Conservation (phyloP, 1,139 yeast species). For the Meyerozyma athensensis region DNA sequence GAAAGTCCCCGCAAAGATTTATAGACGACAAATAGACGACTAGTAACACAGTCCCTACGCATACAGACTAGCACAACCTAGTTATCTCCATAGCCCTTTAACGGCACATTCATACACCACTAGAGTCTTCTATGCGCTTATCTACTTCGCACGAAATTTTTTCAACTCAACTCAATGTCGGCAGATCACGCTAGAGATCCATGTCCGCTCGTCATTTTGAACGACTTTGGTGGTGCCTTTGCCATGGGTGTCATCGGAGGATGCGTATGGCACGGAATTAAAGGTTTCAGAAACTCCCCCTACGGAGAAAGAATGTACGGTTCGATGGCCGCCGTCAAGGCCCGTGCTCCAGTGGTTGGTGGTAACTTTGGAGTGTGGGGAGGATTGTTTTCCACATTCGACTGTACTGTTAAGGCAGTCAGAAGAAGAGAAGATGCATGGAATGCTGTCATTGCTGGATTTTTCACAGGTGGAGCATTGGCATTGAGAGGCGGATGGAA, state of each 20-base stretch:
- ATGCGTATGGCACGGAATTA: conserved; percentile 97
- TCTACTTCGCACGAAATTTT: neutral
- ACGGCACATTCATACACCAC: too few species aligned
- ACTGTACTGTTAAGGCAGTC: conserved; percentile 91
- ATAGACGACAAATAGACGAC: too few species aligned
- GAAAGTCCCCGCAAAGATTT: too few species aligned
- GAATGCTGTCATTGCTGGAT: conserved; percentile 97
- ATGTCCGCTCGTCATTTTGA: conserved; percentile 92
- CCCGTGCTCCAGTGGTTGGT: conserved; percentile 97
- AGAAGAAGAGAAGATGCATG: conserved; percentile 98
- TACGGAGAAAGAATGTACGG: conserved; percentile 92
- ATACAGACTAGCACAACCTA: too few species aligned
- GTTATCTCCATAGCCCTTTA: too few species aligned
- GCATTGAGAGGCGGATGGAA: conserved; percentile 99
- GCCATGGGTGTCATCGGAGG: conserved; percentile 99
- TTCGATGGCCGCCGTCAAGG: conserved; percentile 83
- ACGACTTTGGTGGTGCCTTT: conserved; percentile 98
- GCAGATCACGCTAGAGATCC: conserved; percentile 99
- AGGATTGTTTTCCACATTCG: conserved; percentile 92
- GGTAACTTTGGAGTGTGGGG: conserved; percentile 99
- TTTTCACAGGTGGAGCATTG: conserved; percentile 95
- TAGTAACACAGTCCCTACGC: too few species aligned
- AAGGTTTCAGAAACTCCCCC: conserved; percentile 98
- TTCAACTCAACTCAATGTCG: conserved; percentile 43
- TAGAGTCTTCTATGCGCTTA: too few species aligned